phyloP scores from a whole-genome alignment of 2,329 filamentous ascomycete species.

The Amphichorda felina region DNA sequence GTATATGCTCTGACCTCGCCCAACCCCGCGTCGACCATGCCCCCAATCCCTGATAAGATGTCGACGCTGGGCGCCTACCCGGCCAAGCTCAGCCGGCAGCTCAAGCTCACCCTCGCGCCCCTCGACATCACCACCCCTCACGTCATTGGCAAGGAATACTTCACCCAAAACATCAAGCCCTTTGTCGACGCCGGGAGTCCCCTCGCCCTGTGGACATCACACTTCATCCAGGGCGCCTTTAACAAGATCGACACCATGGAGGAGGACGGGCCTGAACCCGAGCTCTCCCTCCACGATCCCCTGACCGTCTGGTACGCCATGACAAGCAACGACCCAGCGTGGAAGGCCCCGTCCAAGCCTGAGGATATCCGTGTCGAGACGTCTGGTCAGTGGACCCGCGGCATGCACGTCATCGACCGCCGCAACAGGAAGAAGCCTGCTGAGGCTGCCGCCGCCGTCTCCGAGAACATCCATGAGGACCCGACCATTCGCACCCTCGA shows the following conservation, averaged over 20 bases:
- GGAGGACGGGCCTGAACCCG: constrained; percentile 43
- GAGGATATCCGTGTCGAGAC: constrained; percentile 90
- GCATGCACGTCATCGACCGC: constrained; percentile 78
- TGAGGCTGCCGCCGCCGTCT: constrained; percentile 24
- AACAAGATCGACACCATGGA: constrained; percentile 53
- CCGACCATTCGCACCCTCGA: constrained; percentile 26
- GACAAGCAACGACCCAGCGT: constrained; percentile 43
- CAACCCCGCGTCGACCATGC: constrained; percentile 68
- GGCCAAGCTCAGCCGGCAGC: constrained; percentile 42
- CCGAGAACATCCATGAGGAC: constrained; percentile 27
- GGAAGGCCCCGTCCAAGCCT: constrained; percentile 42
- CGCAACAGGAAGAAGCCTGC: constrained; percentile 45
- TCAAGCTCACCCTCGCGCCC: constrained; percentile 62
- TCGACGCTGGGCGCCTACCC: constrained; percentile 51
- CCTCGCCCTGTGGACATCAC: constrained; percentile 59
- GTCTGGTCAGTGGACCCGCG: constrained; percentile 84
- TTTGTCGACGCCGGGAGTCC: constrained; percentile 53
- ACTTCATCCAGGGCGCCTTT: constrained; percentile 62
- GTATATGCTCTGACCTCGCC: constrained; percentile 68
- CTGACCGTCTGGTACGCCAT: constrained; percentile 71
- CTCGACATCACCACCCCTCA: constrained; percentile 69
- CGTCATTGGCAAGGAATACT: constrained; percentile 48
- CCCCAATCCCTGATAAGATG: constrained; percentile 44
- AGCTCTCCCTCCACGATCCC: constrained; percentile 64
- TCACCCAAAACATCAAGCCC: constrained; percentile 41